Percentiles rank a stretch among this genome's conserved stretches.
phyloP scores from a whole-genome alignment of 2,329 filamentous ascomycete species.

The Neonectria sp. region DNA sequence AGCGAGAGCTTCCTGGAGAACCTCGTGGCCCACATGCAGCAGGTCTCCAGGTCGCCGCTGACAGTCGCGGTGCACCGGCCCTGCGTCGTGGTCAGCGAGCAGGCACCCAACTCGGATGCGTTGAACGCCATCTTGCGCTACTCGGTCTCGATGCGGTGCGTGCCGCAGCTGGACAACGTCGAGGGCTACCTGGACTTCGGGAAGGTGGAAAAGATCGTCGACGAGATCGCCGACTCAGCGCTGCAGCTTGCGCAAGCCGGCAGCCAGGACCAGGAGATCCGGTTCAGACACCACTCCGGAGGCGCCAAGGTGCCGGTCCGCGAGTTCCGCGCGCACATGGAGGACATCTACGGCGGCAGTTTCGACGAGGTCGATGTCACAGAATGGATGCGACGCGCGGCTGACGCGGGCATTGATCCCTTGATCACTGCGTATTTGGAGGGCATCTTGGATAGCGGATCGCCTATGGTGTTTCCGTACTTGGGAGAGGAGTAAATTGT shows the following conservation, averaged over 20 bases:
- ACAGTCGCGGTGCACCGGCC: slow-evolving; percentile 48
- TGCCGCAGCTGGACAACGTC: slow-evolving; percentile 24
- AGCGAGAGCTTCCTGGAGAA: slow-evolving; percentile 51
- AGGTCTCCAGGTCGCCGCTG: slow-evolving; percentile 26
- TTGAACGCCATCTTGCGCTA: slow-evolving; percentile 33
- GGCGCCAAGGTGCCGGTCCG: slow-evolving; percentile 29
- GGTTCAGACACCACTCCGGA: slow-evolving; percentile 31
- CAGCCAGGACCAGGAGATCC: neutral
- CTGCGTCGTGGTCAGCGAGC: slow-evolving; percentile 38
- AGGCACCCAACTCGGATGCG: slow-evolving; percentile 35
- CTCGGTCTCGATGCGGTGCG: slow-evolving; percentile 30
- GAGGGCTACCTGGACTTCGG: slow-evolving; percentile 31
- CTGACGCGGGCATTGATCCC: slow-evolving; percentile 32
- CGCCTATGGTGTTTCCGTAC: slow-evolving; percentile 32
- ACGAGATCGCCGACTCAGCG: slow-evolving; percentile 18
- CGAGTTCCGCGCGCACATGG: slow-evolving; percentile 32
- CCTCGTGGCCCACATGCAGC: slow-evolving; percentile 22
- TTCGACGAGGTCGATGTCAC: slow-evolving; percentile 31
- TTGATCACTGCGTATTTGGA: slow-evolving; percentile 37
- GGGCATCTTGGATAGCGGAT: slow-evolving; percentile 28
- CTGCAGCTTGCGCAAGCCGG: slow-evolving; percentile 4
- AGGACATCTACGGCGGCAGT: slow-evolving; percentile 21
- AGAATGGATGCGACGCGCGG: slow-evolving; percentile 29
- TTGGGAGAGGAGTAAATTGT: slow-evolving; percentile 22
- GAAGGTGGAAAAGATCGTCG: slow-evolving; percentile 22